A percentile compares a stretch with the other conserved stretches of the same genome.
Evolutionary conservation across 176 grass and related monocot species (phyloP).

Genomic region (Zoysia japonica): DNA sequence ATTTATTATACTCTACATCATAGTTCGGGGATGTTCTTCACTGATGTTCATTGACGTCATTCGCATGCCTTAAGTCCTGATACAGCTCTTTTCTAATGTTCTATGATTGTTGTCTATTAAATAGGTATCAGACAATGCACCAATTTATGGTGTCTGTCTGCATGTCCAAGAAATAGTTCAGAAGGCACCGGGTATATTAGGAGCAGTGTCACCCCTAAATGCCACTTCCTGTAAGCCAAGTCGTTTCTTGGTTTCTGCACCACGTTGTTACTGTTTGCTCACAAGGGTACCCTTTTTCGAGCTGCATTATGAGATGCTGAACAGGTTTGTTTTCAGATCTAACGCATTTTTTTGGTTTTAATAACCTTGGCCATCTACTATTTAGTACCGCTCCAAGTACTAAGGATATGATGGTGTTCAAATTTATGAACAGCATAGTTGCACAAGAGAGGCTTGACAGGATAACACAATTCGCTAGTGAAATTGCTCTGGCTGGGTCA

Average conservation of each 20-base stretch:
- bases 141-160: slow-evolving; percentile 93
- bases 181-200: slow-evolving; percentile 90
- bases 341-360: slow-evolving; percentile 24
- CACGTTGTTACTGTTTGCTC: slow-evolving; percentile 95
- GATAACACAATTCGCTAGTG: slow-evolving; percentile 84
- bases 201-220: slow-evolving; percentile 68
- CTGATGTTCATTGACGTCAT: not conserved
- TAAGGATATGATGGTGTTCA: slow-evolving; percentile 32
- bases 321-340: slow-evolving; percentile 63
- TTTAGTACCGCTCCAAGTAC: not conserved
- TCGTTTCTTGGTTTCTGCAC: slow-evolving; percentile 91
- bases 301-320: slow-evolving; percentile 98
- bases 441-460: slow-evolving; percentile 97
- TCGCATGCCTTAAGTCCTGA: not conserved
- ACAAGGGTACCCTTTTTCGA: slow-evolving; percentile 98
- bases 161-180: slow-evolving; percentile 99
- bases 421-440: slow-evolving; percentile 78
- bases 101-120: slow-evolving; percentile 40
- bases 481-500: slow-evolving; percentile 66
- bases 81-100: slow-evolving; percentile 18
- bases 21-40: slow-evolving; percentile 27
- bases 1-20: not conserved
- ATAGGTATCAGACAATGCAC: slow-evolving; percentile 88
- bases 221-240: slow-evolving; percentile 66
- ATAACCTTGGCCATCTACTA: slow-evolving; percentile 7